These are phyloP conservation scores for Coprinopsis cinerea DNA, from an alignment of 768 basidiomycete species.

Conservation along the genomic window DNA sequence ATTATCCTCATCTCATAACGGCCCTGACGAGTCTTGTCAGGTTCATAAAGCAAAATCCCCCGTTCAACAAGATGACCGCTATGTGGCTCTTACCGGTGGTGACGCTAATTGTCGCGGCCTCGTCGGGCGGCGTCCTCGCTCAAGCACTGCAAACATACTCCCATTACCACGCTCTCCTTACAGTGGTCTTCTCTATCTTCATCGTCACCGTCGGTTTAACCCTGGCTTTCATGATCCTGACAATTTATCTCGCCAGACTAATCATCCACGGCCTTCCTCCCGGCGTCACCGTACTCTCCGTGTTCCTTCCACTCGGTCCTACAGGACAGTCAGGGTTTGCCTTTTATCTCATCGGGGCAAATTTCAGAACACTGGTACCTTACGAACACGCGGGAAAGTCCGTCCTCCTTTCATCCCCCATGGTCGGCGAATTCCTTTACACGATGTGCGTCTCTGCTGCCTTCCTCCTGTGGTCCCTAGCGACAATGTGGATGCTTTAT, in stretches of 20 bases:
- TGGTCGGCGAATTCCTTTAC: constrained; percentile 33
- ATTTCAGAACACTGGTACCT: constrained; percentile 33
- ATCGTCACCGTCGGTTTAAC: constrained; percentile 51
- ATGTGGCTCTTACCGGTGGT: constrained; percentile 76
- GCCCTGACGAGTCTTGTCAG: constrained; percentile 18
- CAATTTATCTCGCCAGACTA: constrained; percentile 56
- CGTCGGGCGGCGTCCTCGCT: constrained; percentile 58
- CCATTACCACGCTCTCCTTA: constrained; percentile 44
- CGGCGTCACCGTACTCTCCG: constrained; percentile 43
- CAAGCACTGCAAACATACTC: constrained; percentile 41
- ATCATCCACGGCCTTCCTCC: constrained; percentile 50
- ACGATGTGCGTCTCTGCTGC: constrained; percentile 41
- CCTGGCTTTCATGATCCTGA: constrained; percentile 61
- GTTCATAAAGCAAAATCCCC: constrained; percentile 55
- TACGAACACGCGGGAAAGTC: constrained; percentile 23
- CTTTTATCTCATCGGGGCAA: constrained; percentile 49
- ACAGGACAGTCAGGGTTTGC: constrained; percentile 62
- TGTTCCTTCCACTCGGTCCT: constrained; percentile 73
- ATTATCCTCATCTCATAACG: not conserved
- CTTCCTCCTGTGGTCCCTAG: constrained; percentile 56
- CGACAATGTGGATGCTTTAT: constrained; percentile 57
- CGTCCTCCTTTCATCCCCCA: constrained; percentile 27
- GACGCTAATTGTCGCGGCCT: constrained; percentile 63
- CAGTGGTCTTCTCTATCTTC: constrained; percentile 47
- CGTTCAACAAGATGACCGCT: constrained; percentile 49